phyloP scores from a whole-genome alignment of 768 basidiomycete species.

The Termitomyces sp. region DNA sequence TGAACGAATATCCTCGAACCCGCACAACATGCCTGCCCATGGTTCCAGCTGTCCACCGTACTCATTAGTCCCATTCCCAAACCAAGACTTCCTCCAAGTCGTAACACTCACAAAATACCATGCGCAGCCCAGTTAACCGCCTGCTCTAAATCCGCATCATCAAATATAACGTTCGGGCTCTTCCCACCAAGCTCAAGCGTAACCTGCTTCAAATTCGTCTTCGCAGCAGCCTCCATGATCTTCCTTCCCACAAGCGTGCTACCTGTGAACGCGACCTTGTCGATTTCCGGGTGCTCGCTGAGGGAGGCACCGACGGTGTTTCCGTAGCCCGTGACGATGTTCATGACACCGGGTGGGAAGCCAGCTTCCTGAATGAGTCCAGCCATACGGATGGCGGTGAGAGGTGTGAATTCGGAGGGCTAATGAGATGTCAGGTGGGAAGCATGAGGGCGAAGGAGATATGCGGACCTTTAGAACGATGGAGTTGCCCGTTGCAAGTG shows the following conservation, averaged over 20 bases:
- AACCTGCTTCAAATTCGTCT: conserved; percentile 74
- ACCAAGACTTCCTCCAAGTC: background rate
- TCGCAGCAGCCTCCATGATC: conserved; percentile 70
- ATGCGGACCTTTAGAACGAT: conserved; percentile 66
- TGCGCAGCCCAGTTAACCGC: conserved; percentile 63
- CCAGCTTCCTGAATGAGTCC: conserved; percentile 69
- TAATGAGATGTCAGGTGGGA: conserved; percentile 19
- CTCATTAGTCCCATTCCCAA: background rate
- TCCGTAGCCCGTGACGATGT: conserved; percentile 74
- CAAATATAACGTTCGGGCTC: conserved; percentile 60
- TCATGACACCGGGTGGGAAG: conserved; percentile 77
- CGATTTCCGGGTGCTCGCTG: conserved; percentile 64
- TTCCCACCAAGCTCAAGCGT: conserved; percentile 78
- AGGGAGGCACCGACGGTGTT: conserved; percentile 68
- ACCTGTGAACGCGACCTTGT: conserved; percentile 52
- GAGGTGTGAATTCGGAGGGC: conserved; percentile 77
- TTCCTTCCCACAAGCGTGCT: conserved; percentile 71
- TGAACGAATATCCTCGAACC: conserved; percentile 88
- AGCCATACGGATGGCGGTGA: conserved; percentile 57
- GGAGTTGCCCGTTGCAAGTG: conserved; percentile 78
- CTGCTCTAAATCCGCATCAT: conserved; percentile 61
- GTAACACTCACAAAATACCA: conserved; percentile 59
- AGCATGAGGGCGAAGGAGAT: background rate
- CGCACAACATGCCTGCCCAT: conserved; percentile 82
- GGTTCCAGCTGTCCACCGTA: conserved; percentile 46